A percentile compares a stretch with the other conserved stretches of the same genome.
Evolutionary conservation across 2,329 filamentous ascomycete genomes (phyloP).

Genomic region (Penicillium frequentans): DNA sequence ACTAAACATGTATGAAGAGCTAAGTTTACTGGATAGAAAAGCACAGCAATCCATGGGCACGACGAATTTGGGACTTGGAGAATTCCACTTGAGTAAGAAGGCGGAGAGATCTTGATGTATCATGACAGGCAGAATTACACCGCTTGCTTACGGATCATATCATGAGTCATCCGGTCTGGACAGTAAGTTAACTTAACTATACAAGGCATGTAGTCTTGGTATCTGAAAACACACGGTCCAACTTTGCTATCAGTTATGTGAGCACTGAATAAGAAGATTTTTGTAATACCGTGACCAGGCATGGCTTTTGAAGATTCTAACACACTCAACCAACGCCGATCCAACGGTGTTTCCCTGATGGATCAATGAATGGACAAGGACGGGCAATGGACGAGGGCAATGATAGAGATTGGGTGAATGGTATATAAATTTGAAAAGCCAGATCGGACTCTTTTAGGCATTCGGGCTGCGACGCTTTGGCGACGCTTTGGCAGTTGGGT

Average conservation of each 20-base stretch:
- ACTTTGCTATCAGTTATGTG: background rate
- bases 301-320: too few relatives aligned
- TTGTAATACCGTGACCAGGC: too few relatives aligned
- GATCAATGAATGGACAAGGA: background rate
- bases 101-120: background rate
- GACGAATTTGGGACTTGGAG: too few relatives aligned
- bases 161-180: background rate
- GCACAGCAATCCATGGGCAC: background rate
- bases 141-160: background rate
- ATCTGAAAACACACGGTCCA: background rate
- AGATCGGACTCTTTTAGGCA: background rate
- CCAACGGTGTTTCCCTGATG: too few relatives aligned
- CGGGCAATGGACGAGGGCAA: background rate
- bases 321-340: too few relatives aligned
- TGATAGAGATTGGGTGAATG: background rate
- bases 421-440: background rate
- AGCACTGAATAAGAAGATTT: too few relatives aligned
- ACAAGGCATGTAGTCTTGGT: background rate
- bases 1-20: background rate
- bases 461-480: slow-evolving; percentile 4
- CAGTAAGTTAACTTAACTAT: background rate
- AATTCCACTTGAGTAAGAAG: background rate
- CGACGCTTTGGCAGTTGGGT: slow-evolving; percentile 15
- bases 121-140: background rate
- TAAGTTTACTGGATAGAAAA: background rate